Conservation (phyloP, 305 asterid species). For the Striga hermonthica region DNA sequence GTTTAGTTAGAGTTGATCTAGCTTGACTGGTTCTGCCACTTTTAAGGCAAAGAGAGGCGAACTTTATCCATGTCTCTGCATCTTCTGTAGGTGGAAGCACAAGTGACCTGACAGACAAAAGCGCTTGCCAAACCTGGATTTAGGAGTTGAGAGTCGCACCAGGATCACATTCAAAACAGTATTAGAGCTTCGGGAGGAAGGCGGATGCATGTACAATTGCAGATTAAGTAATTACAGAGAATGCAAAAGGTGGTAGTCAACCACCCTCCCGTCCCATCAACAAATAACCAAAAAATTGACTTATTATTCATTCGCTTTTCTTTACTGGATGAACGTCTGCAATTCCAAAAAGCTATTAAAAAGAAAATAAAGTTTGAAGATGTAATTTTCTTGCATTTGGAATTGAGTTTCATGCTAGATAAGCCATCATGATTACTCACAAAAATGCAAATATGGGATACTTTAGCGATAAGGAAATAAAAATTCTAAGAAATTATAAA, state of each 20-base stretch:
- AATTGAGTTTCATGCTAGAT: not conserved
- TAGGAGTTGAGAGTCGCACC: conserved; percentile 23
- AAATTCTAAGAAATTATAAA: not conserved
- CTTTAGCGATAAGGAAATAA: not conserved
- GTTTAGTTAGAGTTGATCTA: conserved; percentile 83
- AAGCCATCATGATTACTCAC: not conserved
- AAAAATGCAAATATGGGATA: conserved; percentile 3
- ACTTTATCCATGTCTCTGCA: conserved; percentile 95
- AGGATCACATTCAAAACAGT: conserved; percentile 20
- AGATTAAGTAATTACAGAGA: conserved; percentile 16
- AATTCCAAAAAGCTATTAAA: not conserved
- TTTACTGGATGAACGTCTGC: too few relatives aligned
- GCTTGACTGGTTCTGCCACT: conserved; percentile 98
- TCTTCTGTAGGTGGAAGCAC: conserved; percentile 98
- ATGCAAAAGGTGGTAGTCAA: not conserved
- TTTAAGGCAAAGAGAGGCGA: conserved; percentile 94
- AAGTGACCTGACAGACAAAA: conserved; percentile 87
- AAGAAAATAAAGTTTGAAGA: not conserved
- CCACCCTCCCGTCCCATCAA: not conserved
- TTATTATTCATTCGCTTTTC: too few relatives aligned
- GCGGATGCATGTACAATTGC: conserved; percentile 22
- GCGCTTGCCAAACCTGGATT: conserved; percentile 87
- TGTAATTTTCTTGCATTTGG: too few relatives aligned
- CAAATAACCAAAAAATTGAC: not conserved
- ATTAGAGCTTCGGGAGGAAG: conserved; percentile 16